Evolutionary conservation across 306 rosid species (phyloP).

Genomic region (Prinsepia uniflora): DNA sequence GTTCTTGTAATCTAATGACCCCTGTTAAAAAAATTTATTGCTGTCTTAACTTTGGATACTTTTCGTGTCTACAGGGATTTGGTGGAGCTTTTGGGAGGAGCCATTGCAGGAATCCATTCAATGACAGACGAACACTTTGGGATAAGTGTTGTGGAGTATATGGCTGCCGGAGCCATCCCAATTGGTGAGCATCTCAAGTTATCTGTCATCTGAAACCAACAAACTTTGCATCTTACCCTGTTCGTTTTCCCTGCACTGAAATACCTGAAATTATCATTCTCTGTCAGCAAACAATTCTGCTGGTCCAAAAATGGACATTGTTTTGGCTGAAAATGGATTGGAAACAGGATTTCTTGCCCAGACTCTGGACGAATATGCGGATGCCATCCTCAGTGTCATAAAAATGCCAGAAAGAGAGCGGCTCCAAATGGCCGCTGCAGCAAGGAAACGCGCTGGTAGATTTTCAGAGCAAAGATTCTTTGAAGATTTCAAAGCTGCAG

Average conservation of each 20-base stretch:
- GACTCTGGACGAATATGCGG: conserved; percentile 71
- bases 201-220: conserved; percentile 7
- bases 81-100: conserved; percentile 62
- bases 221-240: background rate
- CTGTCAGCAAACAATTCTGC: conserved; percentile 89
- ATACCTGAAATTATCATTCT: conserved; percentile 18
- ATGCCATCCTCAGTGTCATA: conserved; percentile 55
- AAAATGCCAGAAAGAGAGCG: conserved; percentile 62
- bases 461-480: conserved; percentile 82
- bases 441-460: conserved; percentile 72
- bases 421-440: conserved; percentile 74
- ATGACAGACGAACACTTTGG: conserved; percentile 99
- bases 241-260: conserved; percentile 7
- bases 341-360: conserved; percentile 86
- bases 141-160: conserved; percentile 87
- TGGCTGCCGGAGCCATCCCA: conserved; percentile 98
- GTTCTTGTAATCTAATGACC: conserved; percentile 3
- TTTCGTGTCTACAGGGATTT: conserved; percentile 58
- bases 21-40: conserved; percentile 2
- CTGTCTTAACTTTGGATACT: conserved; percentile 13
- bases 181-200: conserved; percentile 53
- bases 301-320: conserved; percentile 96
- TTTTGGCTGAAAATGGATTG: conserved; percentile 68
- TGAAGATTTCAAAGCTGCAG: conserved; percentile 70
- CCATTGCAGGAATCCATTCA: conserved; percentile 87